Percentiles rank a stretch among this genome's conserved stretches.
These are phyloP conservation scores for Neoarthrinium moseri DNA, from an alignment of 2,329 filamentous ascomycete genomes.

Conservation along the genomic window DNA sequence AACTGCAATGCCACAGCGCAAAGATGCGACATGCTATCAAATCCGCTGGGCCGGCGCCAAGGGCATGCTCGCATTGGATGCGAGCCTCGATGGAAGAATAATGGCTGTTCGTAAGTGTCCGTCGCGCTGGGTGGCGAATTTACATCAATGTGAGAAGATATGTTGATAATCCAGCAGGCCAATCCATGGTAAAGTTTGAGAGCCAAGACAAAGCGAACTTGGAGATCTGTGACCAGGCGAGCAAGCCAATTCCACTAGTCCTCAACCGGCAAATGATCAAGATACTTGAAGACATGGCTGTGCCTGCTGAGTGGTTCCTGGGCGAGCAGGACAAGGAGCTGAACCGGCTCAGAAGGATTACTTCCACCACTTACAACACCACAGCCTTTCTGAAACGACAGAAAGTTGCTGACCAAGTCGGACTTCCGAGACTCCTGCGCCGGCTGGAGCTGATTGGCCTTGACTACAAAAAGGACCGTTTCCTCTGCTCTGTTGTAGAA, in stretches of 20 bases:
- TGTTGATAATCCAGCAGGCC: slow-evolving; percentile 11
- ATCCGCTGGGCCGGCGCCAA: slow-evolving; percentile 75
- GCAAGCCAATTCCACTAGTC: slow-evolving; percentile 64
- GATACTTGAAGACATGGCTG: slow-evolving; percentile 76
- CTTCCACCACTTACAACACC: slow-evolving; percentile 58
- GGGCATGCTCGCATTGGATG: slow-evolving; percentile 74
- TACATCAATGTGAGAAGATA: background rate
- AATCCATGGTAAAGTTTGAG: slow-evolving; percentile 79
- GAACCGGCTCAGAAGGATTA: slow-evolving; percentile 56
- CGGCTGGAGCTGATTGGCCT: slow-evolving; percentile 57
- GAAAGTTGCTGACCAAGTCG: slow-evolving; percentile 58
- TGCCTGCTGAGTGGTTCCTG: slow-evolving; percentile 58
- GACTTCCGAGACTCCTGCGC: slow-evolving; percentile 61
- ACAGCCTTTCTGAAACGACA: slow-evolving; percentile 64
- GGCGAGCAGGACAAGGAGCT: slow-evolving; percentile 64
- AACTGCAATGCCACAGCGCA: slow-evolving; percentile 45
- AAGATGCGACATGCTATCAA: slow-evolving; percentile 63
- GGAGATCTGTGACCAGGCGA: slow-evolving; percentile 71
- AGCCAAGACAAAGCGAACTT: slow-evolving; percentile 54
- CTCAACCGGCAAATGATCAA: slow-evolving; percentile 83
- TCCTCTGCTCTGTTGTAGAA: slow-evolving; percentile 70
- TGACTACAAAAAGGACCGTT: slow-evolving; percentile 65
- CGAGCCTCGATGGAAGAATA: slow-evolving; percentile 52
- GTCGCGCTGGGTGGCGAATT: background rate
- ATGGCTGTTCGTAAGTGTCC: slow-evolving; percentile 55